Percentiles rank a stretch among this genome's conserved stretches.
These are phyloP conservation scores for Colletotrichum sp. DNA, from an alignment of 2,329 filamentous ascomycete species.

Conservation along the genomic window DNA sequence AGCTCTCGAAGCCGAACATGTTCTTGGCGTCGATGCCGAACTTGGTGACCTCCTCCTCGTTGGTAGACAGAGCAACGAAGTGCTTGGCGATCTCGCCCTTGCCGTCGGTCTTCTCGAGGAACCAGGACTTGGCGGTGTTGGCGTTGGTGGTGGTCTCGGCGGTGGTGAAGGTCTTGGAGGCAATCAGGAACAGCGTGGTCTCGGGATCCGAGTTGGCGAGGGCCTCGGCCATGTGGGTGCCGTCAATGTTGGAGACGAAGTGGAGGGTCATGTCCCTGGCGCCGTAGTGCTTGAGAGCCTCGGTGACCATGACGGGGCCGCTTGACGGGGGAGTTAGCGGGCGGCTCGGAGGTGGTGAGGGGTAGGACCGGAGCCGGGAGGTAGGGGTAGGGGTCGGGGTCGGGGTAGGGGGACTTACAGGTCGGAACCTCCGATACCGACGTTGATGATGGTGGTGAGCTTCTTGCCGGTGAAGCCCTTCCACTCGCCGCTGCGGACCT, in stretches of 20 bases:
- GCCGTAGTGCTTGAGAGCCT: slow-evolving; percentile 95
- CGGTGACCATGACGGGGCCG: slow-evolving; percentile 98
- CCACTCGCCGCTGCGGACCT: slow-evolving; percentile 94
- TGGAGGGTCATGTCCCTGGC: slow-evolving; percentile 86
- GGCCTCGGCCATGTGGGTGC: slow-evolving; percentile 95
- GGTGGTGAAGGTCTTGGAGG: slow-evolving; percentile 99
- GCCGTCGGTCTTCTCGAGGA: slow-evolving; percentile 79
- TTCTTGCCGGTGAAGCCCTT: slow-evolving; percentile 98
- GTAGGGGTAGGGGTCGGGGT: background rate
- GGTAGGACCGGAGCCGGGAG: slow-evolving; percentile 28
- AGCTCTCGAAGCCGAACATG: slow-evolving; percentile 99
- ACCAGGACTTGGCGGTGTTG: slow-evolving; percentile 97
- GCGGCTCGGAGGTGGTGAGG: background rate
- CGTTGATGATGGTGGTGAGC: slow-evolving; percentile 94
- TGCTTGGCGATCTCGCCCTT: slow-evolving; percentile 95
- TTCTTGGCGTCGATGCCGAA: slow-evolving; percentile 99
- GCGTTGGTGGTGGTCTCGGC: slow-evolving; percentile 97
- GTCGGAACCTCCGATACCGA: slow-evolving; percentile 97
- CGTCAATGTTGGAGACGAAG: slow-evolving; percentile 99
- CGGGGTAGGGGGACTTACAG: slow-evolving; percentile 67
- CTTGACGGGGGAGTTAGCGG: slow-evolving; percentile 47
- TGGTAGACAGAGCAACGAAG: slow-evolving; percentile 97
- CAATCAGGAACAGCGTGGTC: slow-evolving; percentile 97
- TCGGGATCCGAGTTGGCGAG: slow-evolving; percentile 89
- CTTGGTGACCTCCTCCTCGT: slow-evolving; percentile 93